phyloP scores from a whole-genome alignment of 257 asterid species.

The Leptodermis oblonga region DNA sequence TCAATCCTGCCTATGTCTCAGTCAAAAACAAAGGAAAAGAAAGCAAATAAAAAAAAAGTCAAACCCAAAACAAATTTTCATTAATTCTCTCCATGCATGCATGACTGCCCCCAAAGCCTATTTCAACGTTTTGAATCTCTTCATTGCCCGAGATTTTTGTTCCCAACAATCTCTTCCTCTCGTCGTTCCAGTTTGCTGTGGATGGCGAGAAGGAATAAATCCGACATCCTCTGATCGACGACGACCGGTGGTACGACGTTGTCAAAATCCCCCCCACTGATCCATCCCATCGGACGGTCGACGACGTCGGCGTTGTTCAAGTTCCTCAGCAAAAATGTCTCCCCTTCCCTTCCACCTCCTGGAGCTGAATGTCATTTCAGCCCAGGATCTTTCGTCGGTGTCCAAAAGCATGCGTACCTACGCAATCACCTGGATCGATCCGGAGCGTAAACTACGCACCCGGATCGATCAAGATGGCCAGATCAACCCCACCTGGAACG shows the following conservation, averaged over 20 bases:
- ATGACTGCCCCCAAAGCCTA: too few relatives aligned
- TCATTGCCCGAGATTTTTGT: too few relatives aligned
- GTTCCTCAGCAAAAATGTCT: conserved; percentile 14
- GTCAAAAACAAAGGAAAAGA: neutral
- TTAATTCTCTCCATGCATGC: too few relatives aligned
- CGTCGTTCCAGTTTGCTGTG: conserved; percentile 8
- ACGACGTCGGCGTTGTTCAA: neutral
- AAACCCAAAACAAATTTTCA: neutral
- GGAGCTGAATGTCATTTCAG: conserved; percentile 61
- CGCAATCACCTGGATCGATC: conserved; percentile 51
- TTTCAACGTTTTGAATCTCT: too few relatives aligned
- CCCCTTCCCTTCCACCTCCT: conserved; percentile 31
- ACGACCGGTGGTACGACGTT: too few relatives aligned
- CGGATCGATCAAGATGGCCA: conserved; percentile 39
- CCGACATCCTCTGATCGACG: neutral
- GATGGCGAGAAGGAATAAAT: conserved; percentile 10
- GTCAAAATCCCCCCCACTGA: too few relatives aligned
- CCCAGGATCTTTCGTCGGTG: conserved; percentile 50
- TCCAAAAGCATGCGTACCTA: conserved; percentile 40
- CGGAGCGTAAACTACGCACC: conserved; percentile 46
- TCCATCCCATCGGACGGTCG: too few relatives aligned
- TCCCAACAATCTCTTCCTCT: too few relatives aligned
- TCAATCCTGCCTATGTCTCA: too few relatives aligned
- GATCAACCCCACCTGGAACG: conserved; percentile 64
- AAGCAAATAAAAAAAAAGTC: neutral